Percentiles rank a stretch among this genome's conserved stretches.
These are phyloP conservation scores for Fusarium bulbicola DNA, from an alignment of 2,329 filamentous ascomycete species.

Conservation along the genomic window DNA sequence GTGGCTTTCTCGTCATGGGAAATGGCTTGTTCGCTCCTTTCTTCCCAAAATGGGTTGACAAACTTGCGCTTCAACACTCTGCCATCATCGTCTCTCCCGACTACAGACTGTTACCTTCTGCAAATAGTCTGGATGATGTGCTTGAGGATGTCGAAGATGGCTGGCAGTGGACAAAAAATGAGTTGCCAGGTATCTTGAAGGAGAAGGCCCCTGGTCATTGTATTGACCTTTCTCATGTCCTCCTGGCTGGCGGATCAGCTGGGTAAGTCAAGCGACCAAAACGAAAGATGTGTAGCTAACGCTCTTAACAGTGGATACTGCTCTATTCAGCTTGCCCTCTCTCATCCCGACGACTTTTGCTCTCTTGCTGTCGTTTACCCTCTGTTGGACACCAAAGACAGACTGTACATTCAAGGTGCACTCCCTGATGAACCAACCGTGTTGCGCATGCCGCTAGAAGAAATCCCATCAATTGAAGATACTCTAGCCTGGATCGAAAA, in stretches of 20 bases:
- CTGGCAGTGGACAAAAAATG: constrained; percentile 38
- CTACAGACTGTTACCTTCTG: constrained; percentile 38
- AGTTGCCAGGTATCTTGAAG: not conserved
- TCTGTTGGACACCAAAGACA: constrained; percentile 32
- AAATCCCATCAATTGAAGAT: constrained; percentile 20
- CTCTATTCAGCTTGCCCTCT: constrained; percentile 29
- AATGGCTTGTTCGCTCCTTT: constrained; percentile 37
- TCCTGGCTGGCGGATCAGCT: constrained; percentile 34
- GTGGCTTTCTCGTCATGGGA: constrained; percentile 37
- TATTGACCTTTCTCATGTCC: constrained; percentile 20
- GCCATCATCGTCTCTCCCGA: constrained; percentile 42
- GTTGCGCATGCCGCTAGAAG: not conserved
- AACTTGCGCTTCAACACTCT: constrained; percentile 35
- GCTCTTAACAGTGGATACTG: constrained; percentile 29
- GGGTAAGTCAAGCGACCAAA: not conserved
- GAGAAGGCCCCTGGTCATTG: constrained; percentile 5
- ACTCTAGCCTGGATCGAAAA: constrained; percentile 34
- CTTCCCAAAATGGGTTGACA: constrained; percentile 36
- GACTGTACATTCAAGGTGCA: constrained; percentile 15
- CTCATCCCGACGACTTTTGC: constrained; percentile 33
- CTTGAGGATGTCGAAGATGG: constrained; percentile 42
- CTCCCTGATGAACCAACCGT: constrained; percentile 13
- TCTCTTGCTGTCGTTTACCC: constrained; percentile 35
- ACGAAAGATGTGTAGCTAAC: not conserved
- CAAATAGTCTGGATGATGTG: constrained; percentile 38